Evolutionary conservation across 257 asterid species (phyloP).

Genomic region (Lantana camara): DNA sequence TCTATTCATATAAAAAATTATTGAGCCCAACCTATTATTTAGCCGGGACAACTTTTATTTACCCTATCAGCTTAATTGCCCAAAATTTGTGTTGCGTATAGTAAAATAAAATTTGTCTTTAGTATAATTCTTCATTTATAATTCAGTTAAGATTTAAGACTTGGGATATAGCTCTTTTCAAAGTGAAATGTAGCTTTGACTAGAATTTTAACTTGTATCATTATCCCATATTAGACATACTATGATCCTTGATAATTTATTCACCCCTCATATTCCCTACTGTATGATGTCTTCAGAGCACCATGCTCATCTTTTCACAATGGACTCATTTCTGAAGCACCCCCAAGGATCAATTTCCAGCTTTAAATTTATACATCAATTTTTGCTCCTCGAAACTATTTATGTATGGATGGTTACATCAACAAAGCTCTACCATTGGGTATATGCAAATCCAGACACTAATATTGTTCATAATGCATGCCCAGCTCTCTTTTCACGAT

Average conservation of each 20-base stretch:
- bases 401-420: no score
- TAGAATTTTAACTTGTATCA: neutral
- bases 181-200: neutral
- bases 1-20: neutral
- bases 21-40: neutral
- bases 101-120: neutral
- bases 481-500: no score
- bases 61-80: neutral
- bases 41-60: neutral
- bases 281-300: neutral
- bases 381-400: no score
- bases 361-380: no score
- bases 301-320: neutral
- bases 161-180: neutral
- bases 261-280: neutral
- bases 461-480: no score
- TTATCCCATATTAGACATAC: neutral
- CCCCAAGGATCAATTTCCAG: no score
- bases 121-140: neutral
- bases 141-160: neutral
- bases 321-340: neutral
- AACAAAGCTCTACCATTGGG: no score
- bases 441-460: no score
- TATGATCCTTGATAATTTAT: neutral
- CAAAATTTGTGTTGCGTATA: neutral